Base-by-base conservation (phyloP, 2,329 filamentous ascomycete species). In the Talaromyces sp. region DNA sequence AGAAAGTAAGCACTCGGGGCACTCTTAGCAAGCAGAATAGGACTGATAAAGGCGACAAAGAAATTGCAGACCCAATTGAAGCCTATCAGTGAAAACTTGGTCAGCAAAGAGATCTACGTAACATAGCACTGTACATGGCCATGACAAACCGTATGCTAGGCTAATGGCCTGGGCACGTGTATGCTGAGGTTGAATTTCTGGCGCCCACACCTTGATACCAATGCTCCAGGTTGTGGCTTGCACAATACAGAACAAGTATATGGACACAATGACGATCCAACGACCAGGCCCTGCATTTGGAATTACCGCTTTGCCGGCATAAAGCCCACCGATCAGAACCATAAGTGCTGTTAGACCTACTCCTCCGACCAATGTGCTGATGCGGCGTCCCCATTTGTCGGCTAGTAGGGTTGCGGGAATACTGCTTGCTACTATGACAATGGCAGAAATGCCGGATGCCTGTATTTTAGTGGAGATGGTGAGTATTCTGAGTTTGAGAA, bases 401-500 rank as follows among this genome's bases (percentile, higher is more conserved):
- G 84, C 82, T 9, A 84, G 79, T 19, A 87, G 74, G 65, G 84
- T 79, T 0, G 82, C 85, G 0, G 85, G 85, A 33, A 88, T 80
- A 0, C 85, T 85, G 58, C 83, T 77, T 16, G 79, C 77, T 24
- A 88, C 78, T 72, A 88, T 87, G 1, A 88, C 72, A 1, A 88
- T 80, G 0, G 82, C 85, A 0, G 85, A 87, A 10, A 89, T 77
- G 0, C 86, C 86, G 0, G 85, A 88, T 0, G 87, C 87, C 2
- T 45, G n/a, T 0, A 1, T 31, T 8, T 31, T 22, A 10, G 10
- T 11, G 8, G n/a, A 45, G 39, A 16, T n/a, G 39, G 39, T 41
- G 39, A 43, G 41, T 41, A 22, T 41, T 43, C n/a, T n/a, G 8
- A n/a, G 16, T 16, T 9, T n/a, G 6, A 43, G 16, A 2, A 43